These are phyloP conservation scores for Planoprotostelium fungivorum DNA, from an alignment of 78 protist species.

Conservation along the genomic window DNA sequence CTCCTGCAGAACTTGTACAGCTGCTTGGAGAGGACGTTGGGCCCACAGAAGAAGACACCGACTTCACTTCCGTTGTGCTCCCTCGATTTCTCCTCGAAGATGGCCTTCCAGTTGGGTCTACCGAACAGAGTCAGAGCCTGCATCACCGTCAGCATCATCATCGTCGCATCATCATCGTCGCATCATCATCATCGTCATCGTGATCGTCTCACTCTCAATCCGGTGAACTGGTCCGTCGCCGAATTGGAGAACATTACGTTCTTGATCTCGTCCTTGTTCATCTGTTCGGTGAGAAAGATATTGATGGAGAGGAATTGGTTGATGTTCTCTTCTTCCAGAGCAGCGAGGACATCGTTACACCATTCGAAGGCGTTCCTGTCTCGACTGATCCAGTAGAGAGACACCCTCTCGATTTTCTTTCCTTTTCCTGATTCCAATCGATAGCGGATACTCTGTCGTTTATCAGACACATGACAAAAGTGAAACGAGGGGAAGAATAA, in stretches of 20 bases:
- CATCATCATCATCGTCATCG: too few species aligned
- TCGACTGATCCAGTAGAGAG: constrained; percentile 72
- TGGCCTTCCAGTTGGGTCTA: constrained; percentile 46
- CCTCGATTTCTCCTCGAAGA: constrained; percentile 36
- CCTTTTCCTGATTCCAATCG: background rate
- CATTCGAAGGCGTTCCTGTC: constrained; percentile 70
- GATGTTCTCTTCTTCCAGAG: constrained; percentile 44
- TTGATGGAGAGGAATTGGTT: constrained; percentile 56
- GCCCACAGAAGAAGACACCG: constrained; percentile 83
- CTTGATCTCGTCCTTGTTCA: constrained; percentile 60
- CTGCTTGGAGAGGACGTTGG: constrained; percentile 49
- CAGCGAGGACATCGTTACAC: constrained; percentile 66
- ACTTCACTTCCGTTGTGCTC: constrained; percentile 37
- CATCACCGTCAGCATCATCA: too few species aligned
- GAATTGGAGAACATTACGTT: constrained; percentile 62
- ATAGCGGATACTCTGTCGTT: constrained; percentile 18
- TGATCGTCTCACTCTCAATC: constrained; percentile 12
- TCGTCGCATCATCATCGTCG: too few species aligned
- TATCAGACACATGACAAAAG: constrained; percentile 28
- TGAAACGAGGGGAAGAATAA: constrained; percentile 17
- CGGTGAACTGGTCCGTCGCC: constrained; percentile 62
- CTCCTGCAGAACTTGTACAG: constrained; percentile 30
- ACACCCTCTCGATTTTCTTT: constrained; percentile 4
- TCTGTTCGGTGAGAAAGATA: constrained; percentile 71
- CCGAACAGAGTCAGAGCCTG: constrained; percentile 56